A percentile compares a stretch with the other conserved stretches of the same genome.
Conservation (phyloP, 1,284 basidiomycete genomes). For the Heterobasidion parviporum region DNA sequence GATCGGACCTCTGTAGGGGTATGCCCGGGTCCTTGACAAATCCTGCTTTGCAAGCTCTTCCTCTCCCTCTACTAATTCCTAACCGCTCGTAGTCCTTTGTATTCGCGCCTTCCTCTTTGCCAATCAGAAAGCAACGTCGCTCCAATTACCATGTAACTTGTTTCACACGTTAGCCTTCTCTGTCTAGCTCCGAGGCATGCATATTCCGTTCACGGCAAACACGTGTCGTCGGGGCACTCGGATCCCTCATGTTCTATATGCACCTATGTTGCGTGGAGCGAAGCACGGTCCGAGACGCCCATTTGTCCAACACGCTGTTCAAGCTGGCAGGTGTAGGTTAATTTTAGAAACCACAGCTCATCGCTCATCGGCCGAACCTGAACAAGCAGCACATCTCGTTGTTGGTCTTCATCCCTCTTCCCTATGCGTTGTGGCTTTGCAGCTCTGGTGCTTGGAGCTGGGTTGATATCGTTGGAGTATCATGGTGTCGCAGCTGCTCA, state of each 20-base stretch:
- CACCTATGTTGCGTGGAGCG: background rate
- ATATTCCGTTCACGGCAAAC: too few species aligned
- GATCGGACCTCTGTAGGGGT: too few species aligned
- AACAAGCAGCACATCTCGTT: background rate
- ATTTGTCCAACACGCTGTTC: background rate
- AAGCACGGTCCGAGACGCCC: background rate
- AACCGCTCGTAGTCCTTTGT: too few species aligned
- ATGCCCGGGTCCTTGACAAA: too few species aligned
- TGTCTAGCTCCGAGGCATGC: too few species aligned
- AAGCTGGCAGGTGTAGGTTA: background rate
- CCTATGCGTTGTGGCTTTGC: background rate
- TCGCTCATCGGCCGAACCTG: background rate
- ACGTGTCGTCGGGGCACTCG: background rate
- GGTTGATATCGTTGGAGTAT: background rate
- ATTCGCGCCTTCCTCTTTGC: too few species aligned
- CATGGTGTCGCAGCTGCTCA: constrained; percentile 5
- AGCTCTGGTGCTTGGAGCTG: background rate
- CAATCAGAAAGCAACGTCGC: too few species aligned
- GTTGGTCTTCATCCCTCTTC: background rate
- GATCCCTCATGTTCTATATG: background rate
- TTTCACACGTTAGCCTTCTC: too few species aligned
- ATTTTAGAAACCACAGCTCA: background rate
- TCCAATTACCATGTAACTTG: too few species aligned
- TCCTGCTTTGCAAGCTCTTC: too few species aligned
- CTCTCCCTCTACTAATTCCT: too few species aligned